Evolutionary conservation across 345 rosid genomes (phyloP), one percentile per base, ranked within the genome.

Genomic region (Hevea brasiliensis): DNA sequence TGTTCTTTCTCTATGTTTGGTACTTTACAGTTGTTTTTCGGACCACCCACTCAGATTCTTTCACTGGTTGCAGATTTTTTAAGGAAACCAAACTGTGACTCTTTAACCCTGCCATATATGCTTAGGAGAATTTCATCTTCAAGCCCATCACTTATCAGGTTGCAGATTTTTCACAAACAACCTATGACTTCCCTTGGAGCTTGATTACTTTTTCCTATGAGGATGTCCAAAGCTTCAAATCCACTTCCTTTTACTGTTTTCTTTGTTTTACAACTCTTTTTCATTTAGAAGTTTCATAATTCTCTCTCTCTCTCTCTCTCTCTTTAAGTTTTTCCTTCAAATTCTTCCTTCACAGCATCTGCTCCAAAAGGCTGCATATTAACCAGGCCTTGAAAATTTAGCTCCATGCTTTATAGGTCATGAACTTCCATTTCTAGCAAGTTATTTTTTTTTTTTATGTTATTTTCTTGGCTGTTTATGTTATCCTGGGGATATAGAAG

Each of bases 331-430:
- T 32, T 32, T 32, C 37, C 37, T 20, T 41, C 15, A 23, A 50
- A 55, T 79, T 72, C 55, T 50, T 40, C 58, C 6, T 53, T 26
- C 76, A 67, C 53, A 56, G 47, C 79, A 65, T 32, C 58, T 73
- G 59, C 54, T 59, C 61, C 76, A 53, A 68, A 81, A 77, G 87
- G 83, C 81, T 77, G 73, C 86, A 59, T 88, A 83, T 86, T 88
- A 83, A 71, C 64, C 76, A 78, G 70, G 87, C 86, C 83, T 78
- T 32, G 37, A 32, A 2, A 32, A 32, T 32, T 32, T 32, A 32
- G 37, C 37, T 32, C 4, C 37, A 32, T 32, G 37, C 37, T 32
- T 83, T 48, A 26, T 23, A 50, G 45, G 40, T 54, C 23, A 32
- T 2, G 37, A 32, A 4, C 37, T 32, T 32, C 37, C 37, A 32